These are phyloP conservation scores for Lentinula detonsa DNA, from an alignment of 768 basidiomycete genomes.

Conservation along the genomic window DNA sequence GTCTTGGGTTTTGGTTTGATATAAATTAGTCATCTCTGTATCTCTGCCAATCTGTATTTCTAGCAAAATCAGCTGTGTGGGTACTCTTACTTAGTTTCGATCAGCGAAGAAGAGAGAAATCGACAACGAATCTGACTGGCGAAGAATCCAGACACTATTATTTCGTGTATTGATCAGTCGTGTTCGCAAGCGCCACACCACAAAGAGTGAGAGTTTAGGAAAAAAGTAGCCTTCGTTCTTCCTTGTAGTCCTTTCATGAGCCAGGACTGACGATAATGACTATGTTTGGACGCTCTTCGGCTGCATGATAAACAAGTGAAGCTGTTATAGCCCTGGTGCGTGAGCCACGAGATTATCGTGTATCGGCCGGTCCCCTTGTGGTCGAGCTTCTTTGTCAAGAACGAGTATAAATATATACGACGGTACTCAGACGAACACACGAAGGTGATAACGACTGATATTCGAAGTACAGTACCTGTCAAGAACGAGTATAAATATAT, in stretches of 20 bases:
- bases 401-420: no score
- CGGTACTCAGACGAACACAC: no score
- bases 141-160: no score
- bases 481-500: no score
- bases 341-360: no score
- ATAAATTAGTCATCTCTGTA: not conserved
- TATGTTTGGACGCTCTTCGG: not conserved
- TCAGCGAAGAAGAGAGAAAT: no score
- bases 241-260: constrained; percentile 2
- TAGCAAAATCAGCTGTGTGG: not conserved
- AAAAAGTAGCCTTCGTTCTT: not conserved
- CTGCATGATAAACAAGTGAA: not conserved
- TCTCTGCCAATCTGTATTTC: not conserved
- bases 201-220: not conserved
- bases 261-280: not conserved
- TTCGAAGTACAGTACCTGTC: no score
- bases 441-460: no score
- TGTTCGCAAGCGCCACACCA: not conserved
- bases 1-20: not conserved
- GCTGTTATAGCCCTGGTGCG: not conserved
- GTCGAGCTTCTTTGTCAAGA: no score
- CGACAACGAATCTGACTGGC: no score
- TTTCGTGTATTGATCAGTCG: not conserved
- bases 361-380: no score
- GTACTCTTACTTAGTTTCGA: no score